Evolutionary conservation across 2,329 filamentous ascomycete species (phyloP).

Genomic region (Aspergillus felis): DNA sequence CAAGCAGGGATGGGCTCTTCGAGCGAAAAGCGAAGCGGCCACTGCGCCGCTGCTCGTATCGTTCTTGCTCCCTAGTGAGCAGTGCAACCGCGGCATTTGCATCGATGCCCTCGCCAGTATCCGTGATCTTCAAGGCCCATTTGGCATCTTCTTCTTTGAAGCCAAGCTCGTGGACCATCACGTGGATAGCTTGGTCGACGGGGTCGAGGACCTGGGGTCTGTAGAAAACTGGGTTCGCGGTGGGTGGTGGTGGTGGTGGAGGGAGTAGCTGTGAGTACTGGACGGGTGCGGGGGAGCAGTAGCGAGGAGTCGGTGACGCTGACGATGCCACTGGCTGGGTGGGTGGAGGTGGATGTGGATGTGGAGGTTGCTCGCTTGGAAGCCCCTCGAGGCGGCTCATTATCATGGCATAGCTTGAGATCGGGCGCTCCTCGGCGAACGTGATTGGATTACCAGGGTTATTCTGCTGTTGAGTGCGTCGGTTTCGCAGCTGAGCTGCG

Average conservation of each 20-base stretch:
- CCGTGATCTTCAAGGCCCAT: conserved; percentile 56
- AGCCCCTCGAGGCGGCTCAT: conserved; percentile 31
- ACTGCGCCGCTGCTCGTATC: conserved; percentile 16
- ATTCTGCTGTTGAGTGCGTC: conserved; percentile 16
- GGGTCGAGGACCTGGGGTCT: conserved; percentile 45
- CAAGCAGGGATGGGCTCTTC: conserved; percentile 17
- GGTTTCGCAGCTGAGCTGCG: conserved; percentile 29
- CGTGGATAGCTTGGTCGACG: conserved; percentile 53
- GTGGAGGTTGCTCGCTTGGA: conserved; percentile 10
- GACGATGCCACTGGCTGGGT: conserved; percentile 6
- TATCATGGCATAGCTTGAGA: conserved; percentile 37
- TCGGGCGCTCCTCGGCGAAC: conserved; percentile 36
- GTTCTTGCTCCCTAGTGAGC: conserved; percentile 42
- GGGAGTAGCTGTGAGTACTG: conserved; percentile 7
- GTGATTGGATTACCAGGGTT: conserved; percentile 7
- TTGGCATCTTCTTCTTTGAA: conserved; percentile 54
- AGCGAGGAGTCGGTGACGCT: conserved; percentile 10
- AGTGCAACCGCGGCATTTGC: conserved; percentile 56
- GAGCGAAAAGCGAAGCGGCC: conserved; percentile 12
- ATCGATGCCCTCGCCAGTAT: conserved; percentile 57
- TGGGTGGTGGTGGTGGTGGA: conserved; percentile 14
- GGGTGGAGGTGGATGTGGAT: conserved; percentile 11
- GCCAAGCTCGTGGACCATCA: conserved; percentile 56
- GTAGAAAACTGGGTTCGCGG: not conserved
- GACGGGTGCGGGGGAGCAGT: conserved; percentile 4